phyloP scores from a whole-genome alignment of 208 protist species.

The Leishmania gerbilli region DNA sequence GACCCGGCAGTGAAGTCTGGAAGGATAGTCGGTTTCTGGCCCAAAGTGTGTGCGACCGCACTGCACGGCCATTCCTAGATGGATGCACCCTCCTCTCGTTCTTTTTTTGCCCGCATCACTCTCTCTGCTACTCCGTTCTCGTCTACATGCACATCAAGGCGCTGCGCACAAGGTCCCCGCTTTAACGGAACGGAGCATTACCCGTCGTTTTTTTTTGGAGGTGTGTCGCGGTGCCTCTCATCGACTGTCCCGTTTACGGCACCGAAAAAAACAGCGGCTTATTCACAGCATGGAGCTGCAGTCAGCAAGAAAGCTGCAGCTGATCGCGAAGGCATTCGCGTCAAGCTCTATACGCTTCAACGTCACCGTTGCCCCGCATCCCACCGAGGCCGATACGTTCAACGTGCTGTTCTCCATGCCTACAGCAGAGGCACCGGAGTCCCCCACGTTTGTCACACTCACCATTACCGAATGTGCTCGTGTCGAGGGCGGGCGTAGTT shows the following conservation, averaged over 20 bases:
- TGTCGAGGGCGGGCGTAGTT: slow-evolving; percentile 13
- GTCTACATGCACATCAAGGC: not conserved
- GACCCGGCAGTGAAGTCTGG: not conserved
- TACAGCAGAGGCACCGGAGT: slow-evolving; percentile 55
- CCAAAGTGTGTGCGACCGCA: not conserved
- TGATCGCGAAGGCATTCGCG: slow-evolving; percentile 45
- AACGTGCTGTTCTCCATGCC: slow-evolving; percentile 63
- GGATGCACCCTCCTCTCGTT: not conserved
- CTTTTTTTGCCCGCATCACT: not conserved
- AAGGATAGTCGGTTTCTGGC: not conserved
- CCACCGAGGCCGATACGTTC: slow-evolving; percentile 27
- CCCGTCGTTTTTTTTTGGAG: not conserved
- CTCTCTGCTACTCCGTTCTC: not conserved
- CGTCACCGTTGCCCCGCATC: slow-evolving; percentile 57
- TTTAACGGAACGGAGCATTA: not conserved
- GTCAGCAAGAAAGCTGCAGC: slow-evolving; percentile 17
- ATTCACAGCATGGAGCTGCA: slow-evolving; percentile 12
- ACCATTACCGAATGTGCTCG: slow-evolving; percentile 18
- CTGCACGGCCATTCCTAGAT: not conserved
- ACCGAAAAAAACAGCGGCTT: not conserved
- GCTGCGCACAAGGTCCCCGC: not conserved
- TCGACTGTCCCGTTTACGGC: not conserved
- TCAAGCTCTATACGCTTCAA: slow-evolving; percentile 48
- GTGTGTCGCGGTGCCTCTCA: not conserved
- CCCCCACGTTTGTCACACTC: slow-evolving; percentile 48